phyloP scores from a whole-genome alignment of 805 yeast species.

The Lipomyces japonicus region DNA sequence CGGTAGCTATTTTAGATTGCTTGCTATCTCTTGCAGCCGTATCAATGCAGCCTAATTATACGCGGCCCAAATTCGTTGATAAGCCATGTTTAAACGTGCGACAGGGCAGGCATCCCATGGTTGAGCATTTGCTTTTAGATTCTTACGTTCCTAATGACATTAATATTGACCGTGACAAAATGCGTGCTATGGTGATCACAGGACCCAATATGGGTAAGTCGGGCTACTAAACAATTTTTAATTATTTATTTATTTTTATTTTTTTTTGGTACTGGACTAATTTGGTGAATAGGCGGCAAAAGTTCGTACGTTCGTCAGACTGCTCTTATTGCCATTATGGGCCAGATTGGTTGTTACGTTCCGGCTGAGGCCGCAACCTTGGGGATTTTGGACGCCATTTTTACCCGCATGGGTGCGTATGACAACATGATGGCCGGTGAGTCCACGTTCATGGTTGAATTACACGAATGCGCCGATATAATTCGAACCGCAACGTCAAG shows the following conservation, averaged over 20 bases:
- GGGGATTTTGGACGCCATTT: slow-evolving; percentile 62
- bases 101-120: slow-evolving; percentile 64
- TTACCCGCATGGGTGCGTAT: slow-evolving; percentile 69
- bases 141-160: slow-evolving; percentile 67
- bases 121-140: slow-evolving; percentile 47
- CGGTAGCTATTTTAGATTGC: slow-evolving; percentile 61
- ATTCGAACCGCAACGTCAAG: slow-evolving; percentile 48
- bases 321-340: slow-evolving; percentile 66
- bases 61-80: slow-evolving; percentile 50
- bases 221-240: neutral
- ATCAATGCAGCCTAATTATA: slow-evolving; percentile 47
- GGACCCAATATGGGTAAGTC: slow-evolving; percentile 56
- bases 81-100: slow-evolving; percentile 48
- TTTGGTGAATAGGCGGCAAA: slow-evolving; percentile 67
- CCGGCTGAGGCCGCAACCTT: slow-evolving; percentile 61
- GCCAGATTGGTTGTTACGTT: slow-evolving; percentile 72
- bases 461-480: slow-evolving; percentile 61
- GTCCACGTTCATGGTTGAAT: slow-evolving; percentile 79
- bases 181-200: slow-evolving; percentile 62
- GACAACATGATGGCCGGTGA: slow-evolving; percentile 72
- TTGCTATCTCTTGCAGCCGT: slow-evolving; percentile 62
- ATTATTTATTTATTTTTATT: neutral
- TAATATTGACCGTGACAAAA: slow-evolving; percentile 42
- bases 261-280: neutral
- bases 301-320: slow-evolving; percentile 71